Evolutionary conservation across 2,329 filamentous ascomycete genomes (phyloP).

Genomic region (Diplocarpon mali): DNA sequence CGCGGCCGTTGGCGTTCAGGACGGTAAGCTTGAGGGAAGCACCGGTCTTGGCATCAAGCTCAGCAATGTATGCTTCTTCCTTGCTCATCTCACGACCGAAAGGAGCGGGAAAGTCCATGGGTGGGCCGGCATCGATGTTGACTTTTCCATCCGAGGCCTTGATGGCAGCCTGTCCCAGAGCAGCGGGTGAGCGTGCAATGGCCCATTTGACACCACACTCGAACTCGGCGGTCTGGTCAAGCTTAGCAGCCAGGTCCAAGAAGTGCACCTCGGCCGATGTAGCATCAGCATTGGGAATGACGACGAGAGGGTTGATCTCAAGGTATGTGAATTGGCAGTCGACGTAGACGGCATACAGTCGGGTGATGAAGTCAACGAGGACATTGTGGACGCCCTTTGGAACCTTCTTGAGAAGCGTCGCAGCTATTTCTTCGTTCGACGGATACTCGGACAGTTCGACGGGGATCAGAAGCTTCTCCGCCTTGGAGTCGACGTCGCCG

Average conservation of each 20-base stretch:
- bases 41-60: constrained; percentile 98
- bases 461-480: constrained; percentile 95
- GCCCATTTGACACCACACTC: constrained; percentile 99
- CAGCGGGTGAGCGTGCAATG: constrained; percentile 79
- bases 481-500: constrained; percentile 97
- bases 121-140: constrained; percentile 89
- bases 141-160: constrained; percentile 60
- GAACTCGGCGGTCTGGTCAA: constrained; percentile 98
- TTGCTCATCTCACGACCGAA: constrained; percentile 98
- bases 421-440: constrained; percentile 87
- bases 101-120: constrained; percentile 97
- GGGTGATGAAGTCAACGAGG: constrained; percentile 96
- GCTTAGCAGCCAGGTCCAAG: constrained; percentile 95
- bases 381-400: constrained; percentile 95
- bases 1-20: constrained; percentile 79
- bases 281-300: constrained; percentile 85
- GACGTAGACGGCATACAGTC: constrained; percentile 96
- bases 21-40: constrained; percentile 97
- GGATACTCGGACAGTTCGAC: constrained; percentile 92
- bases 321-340: constrained; percentile 99
- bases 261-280: constrained; percentile 95
- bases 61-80: constrained; percentile 98
- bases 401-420: constrained; percentile 79
- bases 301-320: constrained; percentile 98
- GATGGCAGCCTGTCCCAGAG: constrained; percentile 68